Base-by-base conservation (phyloP, 345 rosid genomes). In the Eucalyptus curtisii region DNA sequence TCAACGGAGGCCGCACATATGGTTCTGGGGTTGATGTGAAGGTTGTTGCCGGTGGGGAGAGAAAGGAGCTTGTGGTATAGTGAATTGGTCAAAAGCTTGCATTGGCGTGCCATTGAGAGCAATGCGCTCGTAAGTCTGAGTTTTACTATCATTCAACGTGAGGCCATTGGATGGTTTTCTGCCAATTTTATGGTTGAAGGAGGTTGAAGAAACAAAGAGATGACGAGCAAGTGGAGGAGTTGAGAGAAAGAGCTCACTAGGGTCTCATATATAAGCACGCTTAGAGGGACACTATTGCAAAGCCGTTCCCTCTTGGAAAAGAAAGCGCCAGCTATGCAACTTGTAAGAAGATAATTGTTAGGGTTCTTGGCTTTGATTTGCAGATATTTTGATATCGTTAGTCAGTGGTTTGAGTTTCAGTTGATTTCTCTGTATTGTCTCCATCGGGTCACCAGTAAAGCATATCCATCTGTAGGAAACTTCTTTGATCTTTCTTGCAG, bases 1-100 rank as follows among this genome's bases (percentile, higher is more conserved):
- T 93, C 96, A 9, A 45, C 64, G 2, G 92, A 91, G 85, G 91
- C 92, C 3, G 86, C 49, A 49, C 86, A 33, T 20, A 89, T 90
- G 87, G 91, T 68, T 16, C 86, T 90, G 4, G 90, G 88, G 50
- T 92, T 92, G 17, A 64, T 27, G 3, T 49, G 94, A 19, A 93
- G 90, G 88, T 47, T 68, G 50, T 37, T 49, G 17, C n/a, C 50
- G 88, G 68, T 42, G 44, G 66, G 49, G 52, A 68, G 61, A 50
- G 68, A n/a, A 19, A 49, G 44, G 66, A 88, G 87, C 33, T 55
- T 16, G 20, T 81, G 84, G 40, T 86, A 86, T 31, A 86, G 53
- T 37, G 88, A 50, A 57, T 79, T 59, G 47, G 66, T 82, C 86
- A 2, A 13, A 13, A 25, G 87, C 52, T 14, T 86, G 64, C 76